A percentile compares a stretch with the other conserved stretches of the same genome.
Conservation (phyloP, 305 asterid species). For the Fraxinus paxiana region DNA sequence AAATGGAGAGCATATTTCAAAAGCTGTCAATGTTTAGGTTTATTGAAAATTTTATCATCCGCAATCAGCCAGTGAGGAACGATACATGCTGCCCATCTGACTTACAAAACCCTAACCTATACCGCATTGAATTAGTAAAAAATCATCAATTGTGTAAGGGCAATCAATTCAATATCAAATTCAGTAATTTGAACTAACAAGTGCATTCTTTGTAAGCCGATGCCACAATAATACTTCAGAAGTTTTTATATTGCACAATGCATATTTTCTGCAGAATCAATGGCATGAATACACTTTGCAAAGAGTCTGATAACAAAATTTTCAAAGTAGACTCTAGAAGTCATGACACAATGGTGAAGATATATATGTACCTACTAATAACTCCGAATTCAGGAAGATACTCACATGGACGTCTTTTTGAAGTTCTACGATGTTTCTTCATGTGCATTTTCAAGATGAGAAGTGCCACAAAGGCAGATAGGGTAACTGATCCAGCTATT, state of each 20-base stretch:
- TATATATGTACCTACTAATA: background rate
- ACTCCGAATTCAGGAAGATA: conserved; percentile 13
- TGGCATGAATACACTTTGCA: background rate
- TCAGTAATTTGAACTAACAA: background rate
- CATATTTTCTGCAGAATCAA: background rate
- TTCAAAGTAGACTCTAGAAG: background rate
- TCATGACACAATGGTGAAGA: background rate
- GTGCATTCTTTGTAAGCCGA: background rate
- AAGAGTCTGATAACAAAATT: background rate
- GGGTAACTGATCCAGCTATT: conserved; percentile 64
- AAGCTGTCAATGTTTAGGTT: background rate
- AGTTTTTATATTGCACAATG: background rate
- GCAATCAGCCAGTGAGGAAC: background rate
- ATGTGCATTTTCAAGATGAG: conserved; percentile 52
- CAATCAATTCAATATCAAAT: background rate
- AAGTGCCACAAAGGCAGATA: conserved; percentile 62
- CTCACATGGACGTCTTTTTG: conserved; percentile 73
- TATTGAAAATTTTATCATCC: background rate
- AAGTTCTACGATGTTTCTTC: conserved; percentile 37
- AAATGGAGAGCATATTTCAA: background rate
- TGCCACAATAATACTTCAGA: background rate
- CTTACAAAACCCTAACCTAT: background rate
- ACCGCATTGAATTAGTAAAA: background rate
- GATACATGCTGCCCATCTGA: background rate
- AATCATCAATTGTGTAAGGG: background rate